phyloP scores from a whole-genome alignment of 192 early-diverging fungal genomes.

The Haplosporangium gracile region DNA sequence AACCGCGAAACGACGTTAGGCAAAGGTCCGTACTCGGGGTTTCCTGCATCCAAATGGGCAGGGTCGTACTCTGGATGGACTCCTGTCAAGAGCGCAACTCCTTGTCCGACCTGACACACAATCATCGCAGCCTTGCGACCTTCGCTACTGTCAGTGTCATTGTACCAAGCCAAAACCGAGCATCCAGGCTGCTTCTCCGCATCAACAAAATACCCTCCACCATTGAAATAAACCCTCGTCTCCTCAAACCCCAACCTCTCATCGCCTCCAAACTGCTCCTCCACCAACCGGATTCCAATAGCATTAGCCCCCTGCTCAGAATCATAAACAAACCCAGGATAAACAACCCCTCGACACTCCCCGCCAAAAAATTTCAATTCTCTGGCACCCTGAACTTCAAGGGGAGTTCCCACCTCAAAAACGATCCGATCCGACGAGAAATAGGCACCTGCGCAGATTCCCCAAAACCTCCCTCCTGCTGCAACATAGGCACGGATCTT shows the following conservation, averaged over 20 bases:
- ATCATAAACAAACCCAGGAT: slow-evolving; percentile 88
- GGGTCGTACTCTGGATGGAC: slow-evolving; percentile 88
- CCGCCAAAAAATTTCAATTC: slow-evolving; percentile 81
- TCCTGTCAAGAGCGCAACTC: slow-evolving; percentile 80
- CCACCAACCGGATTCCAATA: slow-evolving; percentile 11
- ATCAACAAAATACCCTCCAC: slow-evolving; percentile 76
- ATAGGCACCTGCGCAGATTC: slow-evolving; percentile 94
- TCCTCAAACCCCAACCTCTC: slow-evolving; percentile 32
- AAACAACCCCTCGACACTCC: slow-evolving; percentile 78
- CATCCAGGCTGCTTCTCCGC: slow-evolving; percentile 46
- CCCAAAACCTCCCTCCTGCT: slow-evolving; percentile 88
- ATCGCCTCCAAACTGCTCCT: neutral
- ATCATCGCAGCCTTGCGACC: slow-evolving; percentile 73
- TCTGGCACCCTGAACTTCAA: slow-evolving; percentile 80
- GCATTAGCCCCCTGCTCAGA: slow-evolving; percentile 43
- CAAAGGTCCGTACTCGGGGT: slow-evolving; percentile 63
- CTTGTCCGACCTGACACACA: slow-evolving; percentile 74
- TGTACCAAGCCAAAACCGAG: slow-evolving; percentile 56
- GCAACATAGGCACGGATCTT: slow-evolving; percentile 77
- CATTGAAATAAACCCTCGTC: slow-evolving; percentile 75
- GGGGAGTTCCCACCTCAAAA: slow-evolving; percentile 78
- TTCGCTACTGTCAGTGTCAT: slow-evolving; percentile 16
- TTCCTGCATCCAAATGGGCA: slow-evolving; percentile 61
- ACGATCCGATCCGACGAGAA: slow-evolving; percentile 79
- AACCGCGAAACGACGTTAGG: slow-evolving; percentile 64